A percentile compares a stretch with the other conserved stretches of the same genome.
Conservation (phyloP, 2,329 filamentous ascomycete species). For the Calonectria pteridis region DNA sequence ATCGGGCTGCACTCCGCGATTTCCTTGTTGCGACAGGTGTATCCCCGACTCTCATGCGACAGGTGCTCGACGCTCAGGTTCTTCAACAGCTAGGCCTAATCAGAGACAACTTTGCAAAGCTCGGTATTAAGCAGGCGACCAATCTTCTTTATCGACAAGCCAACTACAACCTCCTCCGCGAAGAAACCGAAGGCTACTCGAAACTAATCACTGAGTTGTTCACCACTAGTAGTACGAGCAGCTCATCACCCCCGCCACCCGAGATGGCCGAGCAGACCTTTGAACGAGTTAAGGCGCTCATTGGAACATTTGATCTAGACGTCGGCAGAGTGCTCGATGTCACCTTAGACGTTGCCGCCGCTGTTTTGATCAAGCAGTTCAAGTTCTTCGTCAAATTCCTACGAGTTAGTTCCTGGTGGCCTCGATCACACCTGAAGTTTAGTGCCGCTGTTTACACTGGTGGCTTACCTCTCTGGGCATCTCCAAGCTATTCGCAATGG, state of each 20-base stretch:
- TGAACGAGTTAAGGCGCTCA: conserved; percentile 91
- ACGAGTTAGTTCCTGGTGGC: conserved; percentile 97
- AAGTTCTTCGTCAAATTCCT: conserved; percentile 96
- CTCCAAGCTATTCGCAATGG: conserved; percentile 77
- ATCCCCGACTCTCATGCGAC: conserved; percentile 78
- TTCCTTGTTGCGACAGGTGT: conserved; percentile 82
- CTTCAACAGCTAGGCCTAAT: conserved; percentile 84
- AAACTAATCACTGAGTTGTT: conserved; percentile 97
- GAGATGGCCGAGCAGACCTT: conserved; percentile 88
- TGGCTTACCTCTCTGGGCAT: conserved; percentile 87
- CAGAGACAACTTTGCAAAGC: conserved; percentile 83
- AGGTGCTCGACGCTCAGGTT: conserved; percentile 83
- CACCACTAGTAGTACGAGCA: conserved; percentile 85
- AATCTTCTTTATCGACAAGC: conserved; percentile 95
- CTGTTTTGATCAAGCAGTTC: conserved; percentile 91
- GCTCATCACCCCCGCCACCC: conserved; percentile 77
- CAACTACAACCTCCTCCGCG: conserved; percentile 94
- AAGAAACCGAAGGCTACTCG: conserved; percentile 96
- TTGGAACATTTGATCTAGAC: conserved; percentile 96
- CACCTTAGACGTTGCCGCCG: conserved; percentile 93
- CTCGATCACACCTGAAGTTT: conserved; percentile 68
- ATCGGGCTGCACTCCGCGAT: conserved; percentile 67
- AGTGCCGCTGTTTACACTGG: conserved; percentile 62
- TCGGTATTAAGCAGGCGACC: conserved; percentile 90
- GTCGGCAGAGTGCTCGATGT: conserved; percentile 95